Evolutionary conservation across 352 stramenopile genomes (phyloP).

Genomic region (Pythium rishiriense): DNA sequence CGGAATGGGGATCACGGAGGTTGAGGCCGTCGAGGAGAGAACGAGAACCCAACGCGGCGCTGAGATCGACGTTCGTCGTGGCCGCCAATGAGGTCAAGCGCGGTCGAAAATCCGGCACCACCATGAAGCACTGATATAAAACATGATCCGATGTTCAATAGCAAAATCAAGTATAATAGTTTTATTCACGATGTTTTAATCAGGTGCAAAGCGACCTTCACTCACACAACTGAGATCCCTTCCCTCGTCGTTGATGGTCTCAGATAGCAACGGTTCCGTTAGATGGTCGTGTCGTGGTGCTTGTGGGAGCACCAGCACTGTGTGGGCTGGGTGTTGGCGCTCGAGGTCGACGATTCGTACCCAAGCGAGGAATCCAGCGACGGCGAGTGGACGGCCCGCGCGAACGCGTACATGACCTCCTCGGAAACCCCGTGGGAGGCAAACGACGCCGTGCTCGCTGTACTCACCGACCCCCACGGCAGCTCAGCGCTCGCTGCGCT

Average conservation of each 20-base stretch:
- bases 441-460: background rate
- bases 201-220: slow-evolving; percentile 3
- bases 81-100: background rate
- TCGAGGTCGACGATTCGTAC: background rate
- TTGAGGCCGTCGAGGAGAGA: background rate
- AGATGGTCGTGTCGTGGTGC: background rate
- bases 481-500: too few species aligned
- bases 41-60: too few species aligned
- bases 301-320: background rate
- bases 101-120: background rate
- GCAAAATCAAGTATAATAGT: background rate
- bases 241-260: too few species aligned
- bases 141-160: background rate
- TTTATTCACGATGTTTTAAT: slow-evolving; percentile 2
- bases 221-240: slow-evolving; percentile 10
- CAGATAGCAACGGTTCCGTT: background rate
- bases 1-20: background rate
- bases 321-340: background rate
- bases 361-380: background rate
- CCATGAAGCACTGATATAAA: slow-evolving; percentile 2
- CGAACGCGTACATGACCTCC: slow-evolving; percentile 16
- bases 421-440: slow-evolving; percentile 13
- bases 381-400: slow-evolving; percentile 10
- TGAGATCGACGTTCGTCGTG: background rate
- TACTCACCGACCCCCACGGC: slow-evolving; percentile 6